Percentiles rank a stretch among this genome's conserved stretches.
Evolutionary conservation across 148 eudicot species (phyloP).

Genomic region (Rhododendron simsii): DNA sequence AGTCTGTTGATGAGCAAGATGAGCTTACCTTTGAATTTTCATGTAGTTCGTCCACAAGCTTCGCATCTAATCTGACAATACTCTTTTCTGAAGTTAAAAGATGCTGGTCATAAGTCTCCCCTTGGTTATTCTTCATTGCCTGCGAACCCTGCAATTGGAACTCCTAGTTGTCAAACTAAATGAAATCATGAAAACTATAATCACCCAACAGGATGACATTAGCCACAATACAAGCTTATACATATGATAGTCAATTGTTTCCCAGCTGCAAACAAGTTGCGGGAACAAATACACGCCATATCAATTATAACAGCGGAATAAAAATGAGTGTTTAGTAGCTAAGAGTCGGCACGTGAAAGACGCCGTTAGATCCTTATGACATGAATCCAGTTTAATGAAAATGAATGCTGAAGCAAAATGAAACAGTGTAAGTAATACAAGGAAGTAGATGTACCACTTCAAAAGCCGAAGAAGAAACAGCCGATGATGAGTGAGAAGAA

Average conservation of each 20-base stretch:
- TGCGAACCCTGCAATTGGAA: constrained; percentile 20
- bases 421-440: background rate
- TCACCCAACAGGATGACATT: background rate
- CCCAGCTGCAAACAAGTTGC: background rate
- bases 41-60: constrained; percentile 13
- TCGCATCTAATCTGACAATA: constrained; percentile 16
- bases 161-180: background rate
- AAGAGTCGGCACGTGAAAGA: background rate
- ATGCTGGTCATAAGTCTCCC: constrained; percentile 14
- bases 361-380: background rate
- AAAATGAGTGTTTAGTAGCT: background rate
- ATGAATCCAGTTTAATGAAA: background rate
- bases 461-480: constrained; percentile 37
- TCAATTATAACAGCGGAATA: background rate
- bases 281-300: background rate
- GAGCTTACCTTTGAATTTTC: constrained; percentile 20
- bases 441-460: constrained; percentile 38
- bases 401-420: background rate
- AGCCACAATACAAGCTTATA: background rate
- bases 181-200: background rate
- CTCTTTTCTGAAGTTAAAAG: constrained; percentile 14
- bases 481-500: constrained; percentile 72
- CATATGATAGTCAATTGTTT: background rate
- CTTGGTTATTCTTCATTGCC: constrained; percentile 16
- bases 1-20: constrained; percentile 31